Base-by-base conservation (phyloP, 2,329 filamentous ascomycete species). In the Epichloe bromicola region DNA sequence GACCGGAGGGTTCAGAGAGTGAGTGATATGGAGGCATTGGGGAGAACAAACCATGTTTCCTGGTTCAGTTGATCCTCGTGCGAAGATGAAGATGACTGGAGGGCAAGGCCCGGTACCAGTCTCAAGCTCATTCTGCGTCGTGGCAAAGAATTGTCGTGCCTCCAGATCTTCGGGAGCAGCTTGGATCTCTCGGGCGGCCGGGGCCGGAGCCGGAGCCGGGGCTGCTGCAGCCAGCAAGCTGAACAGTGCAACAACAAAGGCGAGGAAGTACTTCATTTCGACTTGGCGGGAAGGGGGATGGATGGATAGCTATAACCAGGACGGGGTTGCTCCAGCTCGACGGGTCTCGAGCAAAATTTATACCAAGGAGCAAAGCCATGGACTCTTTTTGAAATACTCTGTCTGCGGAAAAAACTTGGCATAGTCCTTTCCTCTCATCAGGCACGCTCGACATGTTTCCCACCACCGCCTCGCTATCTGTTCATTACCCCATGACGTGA, bases 41-140 rank as follows among this genome's bases (percentile, higher is more conserved):
- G 20, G 43, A 39, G 12, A 63, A 63, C n/a, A n/a, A 23, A 66
- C 68, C 61, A 70, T 62, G 58, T 70, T 70, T 34, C 68, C 68
- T 5, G 51, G 7, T 55, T 70, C 68, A 11, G 62, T 65, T 4
- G 68, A 67, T 43, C 60, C 68, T n/a, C 68, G 65, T 43, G 68
- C 68, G 52, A 59, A 70, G 59, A 70, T 63, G 58, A 69, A 63
- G 56, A 70, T 70, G 45, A 62, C 64, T 5, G 51, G 54, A 3
- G 67, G 67, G 56, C 68, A 70, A 38, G 58, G 54, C 44, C 51
- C 59, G 4, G 3, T 15, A 33, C 64, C 65, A 5, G 51, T 46
- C 41, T 61, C 56, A 17, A 67, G 60, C 34, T 67, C 64, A 36
- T 60, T 59, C 34, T 23, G 4, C 20, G 20, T 5, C 4, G 1